Conservation (phyloP, 2,329 filamentous ascomycete species). For the Colletotrichum kahawae region DNA sequence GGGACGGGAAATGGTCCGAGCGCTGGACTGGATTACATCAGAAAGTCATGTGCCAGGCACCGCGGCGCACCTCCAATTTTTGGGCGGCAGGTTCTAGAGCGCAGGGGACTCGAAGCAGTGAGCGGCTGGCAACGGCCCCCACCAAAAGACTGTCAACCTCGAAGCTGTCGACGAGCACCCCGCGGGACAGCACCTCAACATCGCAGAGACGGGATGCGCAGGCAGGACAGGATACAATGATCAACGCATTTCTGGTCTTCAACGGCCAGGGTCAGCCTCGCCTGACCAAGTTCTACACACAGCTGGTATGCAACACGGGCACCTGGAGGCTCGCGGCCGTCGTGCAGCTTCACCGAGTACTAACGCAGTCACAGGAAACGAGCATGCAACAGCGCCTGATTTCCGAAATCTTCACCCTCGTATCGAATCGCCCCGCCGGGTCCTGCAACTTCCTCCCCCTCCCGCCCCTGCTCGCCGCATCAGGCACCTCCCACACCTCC, state of each 20-base stretch:
- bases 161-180: not conserved
- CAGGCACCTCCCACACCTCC: constrained; percentile 67
- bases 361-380: constrained; percentile 72
- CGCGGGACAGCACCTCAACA: not conserved
- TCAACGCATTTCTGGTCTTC: constrained; percentile 98
- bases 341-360: not conserved
- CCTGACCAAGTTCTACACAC: constrained; percentile 98
- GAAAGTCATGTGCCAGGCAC: constrained; percentile 21
- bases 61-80: not conserved
- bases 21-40: not conserved
- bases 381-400: constrained; percentile 96
- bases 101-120: not conserved
- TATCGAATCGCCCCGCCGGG: constrained; percentile 87
- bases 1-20: not conserved
- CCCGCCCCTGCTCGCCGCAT: constrained; percentile 67
- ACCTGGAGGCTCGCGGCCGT: not conserved
- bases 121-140: constrained; percentile 2
- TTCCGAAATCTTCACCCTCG: constrained; percentile 95
- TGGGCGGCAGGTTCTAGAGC: not conserved
- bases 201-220: constrained; percentile 23
- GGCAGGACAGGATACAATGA: constrained; percentile 66
- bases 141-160: not conserved
- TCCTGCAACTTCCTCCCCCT: constrained; percentile 96
- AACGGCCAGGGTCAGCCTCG: constrained; percentile 97
- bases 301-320: constrained; percentile 67